Base-by-base conservation (phyloP, 345 rosid genomes). In the Kernera saxatilis region DNA sequence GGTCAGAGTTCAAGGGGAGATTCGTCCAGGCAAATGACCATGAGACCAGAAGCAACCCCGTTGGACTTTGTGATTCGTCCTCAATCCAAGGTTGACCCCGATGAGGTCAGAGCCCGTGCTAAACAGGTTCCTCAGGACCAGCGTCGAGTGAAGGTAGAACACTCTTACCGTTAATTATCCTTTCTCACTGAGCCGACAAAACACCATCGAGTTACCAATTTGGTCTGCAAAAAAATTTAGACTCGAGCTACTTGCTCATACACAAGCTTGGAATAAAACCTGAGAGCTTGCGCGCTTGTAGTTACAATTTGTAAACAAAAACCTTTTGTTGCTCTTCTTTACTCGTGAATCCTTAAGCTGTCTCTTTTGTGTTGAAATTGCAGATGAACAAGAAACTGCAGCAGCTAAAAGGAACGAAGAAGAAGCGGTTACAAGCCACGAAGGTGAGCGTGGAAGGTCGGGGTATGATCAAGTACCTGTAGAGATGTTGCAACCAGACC, bases 311-410 rank as follows among this genome's bases (percentile, higher is more conserved):
- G 30, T 50, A 14, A 36, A 49, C 49, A 58, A 60, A 71, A 40
- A 7, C 65, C 27, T 5, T 7, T 46, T 35, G 37, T 15, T 45
- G 11, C 29, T 36, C 9, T 8, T 21, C 36, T n/a, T 56, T 56
- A 12, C 27, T 43, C 9, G n/a, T 36, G 6, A 70, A 48, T 23
- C 25, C 39, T 58, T 35, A 4, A 57, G 30, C 60, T 70, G 29
- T 14, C 27, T 32, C 39, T 29, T 57, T 30, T 59, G 29, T 36
- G 27, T 25, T 61, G n/a, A 52, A 13, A 33, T 73, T 62, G 70
- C 87, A 94, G 98, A 91, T 91, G 99, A 91, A 88, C 70, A 91
- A 89, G 81, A 94, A 87, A 82, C 74, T 94, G 81, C 99, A 91
- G 80, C 97, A 91, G 85, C 85, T 94, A 69, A 94, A 94, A 77